Evolutionary conservation across 768 basidiomycete species (phyloP), one percentile per base, ranked within the genome.

Genomic region (Phylloporus arenicola): DNA sequence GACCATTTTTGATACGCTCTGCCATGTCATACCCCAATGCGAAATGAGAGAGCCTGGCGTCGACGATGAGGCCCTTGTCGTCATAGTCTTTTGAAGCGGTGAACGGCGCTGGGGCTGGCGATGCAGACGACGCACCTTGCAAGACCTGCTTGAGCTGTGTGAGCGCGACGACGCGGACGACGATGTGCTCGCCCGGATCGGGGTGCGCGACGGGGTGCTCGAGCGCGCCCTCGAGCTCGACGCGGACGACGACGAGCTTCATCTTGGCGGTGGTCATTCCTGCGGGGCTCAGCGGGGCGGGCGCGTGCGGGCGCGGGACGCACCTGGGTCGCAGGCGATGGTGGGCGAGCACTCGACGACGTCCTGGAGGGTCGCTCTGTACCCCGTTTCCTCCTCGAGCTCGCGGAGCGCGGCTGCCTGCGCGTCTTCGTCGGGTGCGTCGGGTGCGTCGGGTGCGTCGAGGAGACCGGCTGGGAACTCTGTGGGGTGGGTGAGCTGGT

Each of bases 231-330:
- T 78, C 72, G 48, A 97, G 72, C 30, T 73, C 65, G 39, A 92
- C 86, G 51, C 78, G 75, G 25, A 94, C 72, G 16, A 84, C 75
- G 42, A 91, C 83, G 19, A 96, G 78, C 59, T 89, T 84, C 90
- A 94, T 94, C 63, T 88, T 95, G 12, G 94, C 88, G 39, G 83
- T 92, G 17, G 90, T 87, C 92, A 98, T 93, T 10, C 94, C 92
- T 89, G 46, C 6, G 40, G 8, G 31, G 27, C 10, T 34, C 4
- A n/a, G 19, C 17, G 5, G 10, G 34, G 37, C 10, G 10, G 29
- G 10, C 7, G n/a, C 17, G 17, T 1, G 17, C 10, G 5, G 13
- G 37, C 17, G 17, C 4, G 11, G 12, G 30, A 35, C 46, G 16
- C 37, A 87, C 87, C 90, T 55, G 89, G 88, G 63, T 92, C 88